Evolutionary conservation across 108 stramenopile genomes (phyloP).

Genomic region (Chaetoceros muelleri): DNA sequence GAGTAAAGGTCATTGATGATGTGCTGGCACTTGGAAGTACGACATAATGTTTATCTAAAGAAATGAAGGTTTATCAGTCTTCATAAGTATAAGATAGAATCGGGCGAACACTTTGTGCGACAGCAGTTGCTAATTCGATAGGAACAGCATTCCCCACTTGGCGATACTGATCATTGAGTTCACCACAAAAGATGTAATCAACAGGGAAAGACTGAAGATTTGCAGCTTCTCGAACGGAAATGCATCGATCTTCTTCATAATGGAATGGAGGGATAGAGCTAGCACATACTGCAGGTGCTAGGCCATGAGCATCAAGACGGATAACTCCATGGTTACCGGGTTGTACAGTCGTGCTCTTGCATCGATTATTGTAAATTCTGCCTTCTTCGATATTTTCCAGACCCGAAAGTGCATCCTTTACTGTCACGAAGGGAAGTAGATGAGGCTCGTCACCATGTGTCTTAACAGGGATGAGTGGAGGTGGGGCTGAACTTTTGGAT

Average conservation of each 20-base stretch:
- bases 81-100: slow-evolving; percentile 12
- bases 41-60: no score
- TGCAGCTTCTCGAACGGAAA: slow-evolving; percentile 26
- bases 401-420: slow-evolving; percentile 12
- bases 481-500: slow-evolving; percentile 11
- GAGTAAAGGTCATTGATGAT: no score
- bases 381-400: neutral
- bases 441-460: slow-evolving; percentile 15
- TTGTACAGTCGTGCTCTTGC: neutral
- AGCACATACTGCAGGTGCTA: slow-evolving; percentile 18
- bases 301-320: slow-evolving; percentile 10
- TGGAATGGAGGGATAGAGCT: slow-evolving; percentile 12
- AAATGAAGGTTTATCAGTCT: neutral
- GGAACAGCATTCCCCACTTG: slow-evolving; percentile 45
- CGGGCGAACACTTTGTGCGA: slow-evolving; percentile 23
- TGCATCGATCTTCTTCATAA: slow-evolving; percentile 18
- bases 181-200: slow-evolving; percentile 20
- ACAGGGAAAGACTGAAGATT: slow-evolving; percentile 28
- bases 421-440: slow-evolving; percentile 19
- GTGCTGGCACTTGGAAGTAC: no score
- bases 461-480: slow-evolving; percentile 15
- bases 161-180: slow-evolving; percentile 16
- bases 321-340: slow-evolving; percentile 16
- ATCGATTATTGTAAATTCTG: neutral
- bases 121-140: slow-evolving; percentile 16